Percentiles rank a stretch among this genome's conserved stretches.
Conservation (phyloP, 1,284 basidiomycete genomes). For the Fomitopsis schrenkii region DNA sequence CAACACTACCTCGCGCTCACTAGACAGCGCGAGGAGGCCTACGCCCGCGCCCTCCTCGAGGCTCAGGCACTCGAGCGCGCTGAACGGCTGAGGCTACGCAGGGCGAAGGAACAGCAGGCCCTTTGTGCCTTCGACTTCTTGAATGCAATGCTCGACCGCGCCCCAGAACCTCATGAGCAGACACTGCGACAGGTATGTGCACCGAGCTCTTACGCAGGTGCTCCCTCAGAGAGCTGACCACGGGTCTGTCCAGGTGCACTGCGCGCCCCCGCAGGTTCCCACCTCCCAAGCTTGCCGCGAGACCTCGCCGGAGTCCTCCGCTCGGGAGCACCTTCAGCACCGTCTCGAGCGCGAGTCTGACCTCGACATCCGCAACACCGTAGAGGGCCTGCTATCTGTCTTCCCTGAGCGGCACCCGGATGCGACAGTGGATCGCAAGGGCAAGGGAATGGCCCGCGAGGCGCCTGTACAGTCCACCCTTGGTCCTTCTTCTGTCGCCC, state of each 20-base stretch:
- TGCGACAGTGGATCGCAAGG: slow-evolving; percentile 6
- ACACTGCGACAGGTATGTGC: not conserved
- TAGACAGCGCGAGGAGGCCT: slow-evolving; percentile 14
- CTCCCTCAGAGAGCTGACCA: not conserved
- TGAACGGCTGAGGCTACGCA: not conserved
- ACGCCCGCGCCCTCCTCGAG: slow-evolving; percentile 7
- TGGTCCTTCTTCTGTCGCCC: not conserved
- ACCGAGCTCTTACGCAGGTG: not conserved
- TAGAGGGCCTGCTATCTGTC: not conserved
- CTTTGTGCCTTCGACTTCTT: not conserved
- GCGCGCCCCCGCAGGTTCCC: not conserved
- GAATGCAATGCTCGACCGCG: not conserved
- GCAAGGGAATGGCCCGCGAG: slow-evolving; percentile 18
- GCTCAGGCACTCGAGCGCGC: slow-evolving; percentile 7
- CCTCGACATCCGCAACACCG: not conserved
- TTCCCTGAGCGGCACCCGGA: not conserved
- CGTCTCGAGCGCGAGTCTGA: slow-evolving; percentile 1
- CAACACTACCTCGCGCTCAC: slow-evolving; percentile 8
- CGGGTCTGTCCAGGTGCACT: not conserved
- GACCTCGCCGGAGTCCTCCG: not conserved
- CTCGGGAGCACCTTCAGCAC: not conserved
- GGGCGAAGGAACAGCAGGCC: slow-evolving; percentile 5
- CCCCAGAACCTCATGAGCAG: not conserved
- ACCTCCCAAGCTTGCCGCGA: not conserved
- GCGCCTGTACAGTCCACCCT: slow-evolving; percentile 6